Evolutionary conservation across 805 yeast genomes (phyloP).

Genomic region (Candida corydali): DNA sequence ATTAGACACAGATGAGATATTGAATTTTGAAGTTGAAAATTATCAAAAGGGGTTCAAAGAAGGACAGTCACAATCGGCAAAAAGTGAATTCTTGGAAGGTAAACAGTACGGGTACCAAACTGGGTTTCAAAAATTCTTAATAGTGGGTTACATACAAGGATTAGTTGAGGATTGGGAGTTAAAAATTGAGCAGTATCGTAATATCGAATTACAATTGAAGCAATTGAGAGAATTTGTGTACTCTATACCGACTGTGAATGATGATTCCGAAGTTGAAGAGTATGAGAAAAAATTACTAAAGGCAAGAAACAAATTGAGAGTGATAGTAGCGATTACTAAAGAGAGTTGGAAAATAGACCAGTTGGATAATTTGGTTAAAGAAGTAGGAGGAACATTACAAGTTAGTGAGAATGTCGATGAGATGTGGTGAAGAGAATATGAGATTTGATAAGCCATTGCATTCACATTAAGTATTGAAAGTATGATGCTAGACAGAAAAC

Average conservation of each 20-base stretch:
- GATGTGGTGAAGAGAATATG: slow-evolving; percentile 47
- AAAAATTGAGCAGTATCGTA: slow-evolving; percentile 14
- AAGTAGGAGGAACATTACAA: slow-evolving; percentile 35
- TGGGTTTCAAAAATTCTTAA: slow-evolving; percentile 64
- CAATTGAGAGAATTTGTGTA: slow-evolving; percentile 27
- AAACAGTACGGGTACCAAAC: slow-evolving; percentile 80
- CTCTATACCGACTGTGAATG: slow-evolving; percentile 33
- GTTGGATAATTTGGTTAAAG: slow-evolving; percentile 29
- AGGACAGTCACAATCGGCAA: slow-evolving; percentile 60
- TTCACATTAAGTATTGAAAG: too few species aligned
- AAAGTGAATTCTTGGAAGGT: slow-evolving; percentile 67
- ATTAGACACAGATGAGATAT: slow-evolving; percentile 43
- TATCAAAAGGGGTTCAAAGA: slow-evolving; percentile 69
- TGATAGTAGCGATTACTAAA: slow-evolving; percentile 35
- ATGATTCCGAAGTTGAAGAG: slow-evolving; percentile 51
- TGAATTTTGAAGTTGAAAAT: slow-evolving; percentile 56
- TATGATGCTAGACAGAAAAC: too few species aligned
- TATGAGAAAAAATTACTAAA: slow-evolving; percentile 50
- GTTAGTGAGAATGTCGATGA: slow-evolving; percentile 36
- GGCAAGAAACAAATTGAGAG: slow-evolving; percentile 59
- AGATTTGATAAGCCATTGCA: too few species aligned
- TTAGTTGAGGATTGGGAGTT: slow-evolving; percentile 38
- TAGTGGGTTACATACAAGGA: slow-evolving; percentile 67
- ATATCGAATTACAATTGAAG: slow-evolving; percentile 14
- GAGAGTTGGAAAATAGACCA: slow-evolving; percentile 26